These are phyloP conservation scores for Lenzites betulinus DNA, from an alignment of 768 basidiomycete species.

Conservation along the genomic window DNA sequence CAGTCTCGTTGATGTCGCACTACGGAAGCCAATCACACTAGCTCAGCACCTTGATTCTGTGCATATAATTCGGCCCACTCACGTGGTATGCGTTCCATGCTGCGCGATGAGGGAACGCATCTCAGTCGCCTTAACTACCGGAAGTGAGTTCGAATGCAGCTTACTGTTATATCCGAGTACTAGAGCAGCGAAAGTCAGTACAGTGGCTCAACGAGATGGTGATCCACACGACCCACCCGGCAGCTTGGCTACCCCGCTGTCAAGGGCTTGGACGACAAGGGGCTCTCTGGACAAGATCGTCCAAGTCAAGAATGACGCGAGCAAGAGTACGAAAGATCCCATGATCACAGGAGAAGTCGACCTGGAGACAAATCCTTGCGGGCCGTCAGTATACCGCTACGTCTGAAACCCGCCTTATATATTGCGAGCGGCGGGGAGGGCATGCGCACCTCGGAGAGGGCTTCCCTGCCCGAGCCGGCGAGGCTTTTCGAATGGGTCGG, in stretches of 20 bases:
- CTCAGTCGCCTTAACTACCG: background rate
- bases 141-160: constrained; percentile 19
- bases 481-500: background rate
- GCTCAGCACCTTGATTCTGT: background rate
- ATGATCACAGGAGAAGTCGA: constrained; percentile 2
- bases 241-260: constrained; percentile 37
- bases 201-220: background rate
- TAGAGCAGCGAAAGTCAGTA: constrained; percentile 20
- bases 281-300: constrained; percentile 5
- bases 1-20: constrained; percentile 60
- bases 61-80: constrained; percentile 18
- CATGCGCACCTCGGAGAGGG: background rate
- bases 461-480: too few relatives aligned
- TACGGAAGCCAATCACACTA: constrained; percentile 25
- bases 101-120: constrained; percentile 27
- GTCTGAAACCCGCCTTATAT: background rate
- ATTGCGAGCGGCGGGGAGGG: background rate
- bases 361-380: background rate
- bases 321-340: constrained; percentile 8
- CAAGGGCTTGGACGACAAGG: constrained; percentile 8
- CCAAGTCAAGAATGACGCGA: constrained; percentile 13
- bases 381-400: background rate
- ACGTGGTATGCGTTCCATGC: constrained; percentile 76
- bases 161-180: constrained; percentile 68
- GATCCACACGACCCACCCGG: constrained; percentile 31